Conservation (phyloP, 805 yeast genomes). For the Deakozyma indianensis region DNA sequence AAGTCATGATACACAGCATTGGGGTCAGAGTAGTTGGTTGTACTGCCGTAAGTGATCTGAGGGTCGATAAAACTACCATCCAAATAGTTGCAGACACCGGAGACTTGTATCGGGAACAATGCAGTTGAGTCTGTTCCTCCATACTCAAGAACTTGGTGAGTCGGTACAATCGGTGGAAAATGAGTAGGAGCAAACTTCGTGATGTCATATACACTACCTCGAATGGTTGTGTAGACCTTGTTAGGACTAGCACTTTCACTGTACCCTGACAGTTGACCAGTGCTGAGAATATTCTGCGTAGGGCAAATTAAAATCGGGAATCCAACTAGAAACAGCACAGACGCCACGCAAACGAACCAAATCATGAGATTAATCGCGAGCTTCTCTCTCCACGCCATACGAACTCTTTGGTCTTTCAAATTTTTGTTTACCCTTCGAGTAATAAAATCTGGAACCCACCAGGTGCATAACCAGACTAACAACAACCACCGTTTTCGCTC, state of each 20-base stretch:
- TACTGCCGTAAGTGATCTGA: slow-evolving; percentile 15
- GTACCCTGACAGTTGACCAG: slow-evolving; percentile 20
- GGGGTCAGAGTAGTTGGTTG: slow-evolving; percentile 22
- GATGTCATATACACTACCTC: slow-evolving; percentile 27
- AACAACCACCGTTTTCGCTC: slow-evolving; percentile 24
- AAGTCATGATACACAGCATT: slow-evolving; percentile 28
- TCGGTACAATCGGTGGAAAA: slow-evolving; percentile 24
- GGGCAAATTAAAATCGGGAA: slow-evolving; percentile 28
- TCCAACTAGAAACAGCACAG: slow-evolving; percentile 22
- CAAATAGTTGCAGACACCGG: slow-evolving; percentile 24
- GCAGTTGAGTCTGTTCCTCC: slow-evolving; percentile 24
- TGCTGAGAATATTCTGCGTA: slow-evolving; percentile 22
- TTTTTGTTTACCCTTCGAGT: slow-evolving; percentile 9
- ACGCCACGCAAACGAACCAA: slow-evolving; percentile 24
- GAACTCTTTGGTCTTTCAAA: slow-evolving; percentile 21
- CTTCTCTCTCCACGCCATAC: slow-evolving; percentile 30
- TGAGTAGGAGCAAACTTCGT: slow-evolving; percentile 24
- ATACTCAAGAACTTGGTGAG: slow-evolving; percentile 19
- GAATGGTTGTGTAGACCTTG: slow-evolving; percentile 21
- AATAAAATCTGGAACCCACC: slow-evolving; percentile 26
- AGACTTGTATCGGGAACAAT: slow-evolving; percentile 26
- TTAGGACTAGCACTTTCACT: slow-evolving; percentile 16
- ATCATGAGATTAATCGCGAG: slow-evolving; percentile 27
- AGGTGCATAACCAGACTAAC: slow-evolving; percentile 24
- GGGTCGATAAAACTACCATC: slow-evolving; percentile 21